Percentiles rank a stretch among this genome's conserved stretches.
These are phyloP conservation scores for Wakefieldia striispora DNA, from an alignment of 768 basidiomycete genomes.

Conservation along the genomic window DNA sequence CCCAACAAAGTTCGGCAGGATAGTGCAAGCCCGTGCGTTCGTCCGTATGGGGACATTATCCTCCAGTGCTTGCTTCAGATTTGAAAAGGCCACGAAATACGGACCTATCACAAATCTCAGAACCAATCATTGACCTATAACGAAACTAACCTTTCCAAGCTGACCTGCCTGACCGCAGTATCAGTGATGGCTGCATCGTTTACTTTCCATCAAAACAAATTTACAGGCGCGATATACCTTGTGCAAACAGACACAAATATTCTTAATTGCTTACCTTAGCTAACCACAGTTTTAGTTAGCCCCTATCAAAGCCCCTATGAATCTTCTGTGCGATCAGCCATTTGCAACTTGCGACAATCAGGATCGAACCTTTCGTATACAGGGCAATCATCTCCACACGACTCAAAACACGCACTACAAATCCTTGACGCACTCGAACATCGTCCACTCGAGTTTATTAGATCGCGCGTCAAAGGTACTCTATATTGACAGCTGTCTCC, in stretches of 20 bases:
- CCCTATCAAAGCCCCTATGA: no score
- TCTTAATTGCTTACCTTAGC: no score
- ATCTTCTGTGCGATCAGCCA: no score
- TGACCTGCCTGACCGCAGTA: constrained; percentile 66
- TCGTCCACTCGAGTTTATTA: no score
- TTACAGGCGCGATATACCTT: background rate
- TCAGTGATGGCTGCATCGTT: constrained; percentile 61
- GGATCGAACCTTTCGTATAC: no score
- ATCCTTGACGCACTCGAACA: no score
- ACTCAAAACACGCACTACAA: no score
- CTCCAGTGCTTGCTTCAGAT: constrained; percentile 74
- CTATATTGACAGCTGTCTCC: no score
- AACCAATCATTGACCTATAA: background rate
- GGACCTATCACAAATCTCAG: constrained; percentile 56
- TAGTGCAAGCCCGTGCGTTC: constrained; percentile 84
- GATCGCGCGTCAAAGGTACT: no score
- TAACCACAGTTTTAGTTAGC: no score
- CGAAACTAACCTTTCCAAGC: constrained; percentile 72
- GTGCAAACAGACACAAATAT: constrained; percentile 5
- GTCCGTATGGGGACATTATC: constrained; percentile 88
- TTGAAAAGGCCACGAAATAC: constrained; percentile 91
- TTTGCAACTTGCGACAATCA: no score
- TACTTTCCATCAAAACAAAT: background rate
- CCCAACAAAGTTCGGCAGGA: constrained; percentile 97
- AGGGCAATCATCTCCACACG: no score